A percentile compares a stretch with the other conserved stretches of the same genome.
Conservation (phyloP, 805 yeast genomes). For the Suhomyces kilbournensis region DNA sequence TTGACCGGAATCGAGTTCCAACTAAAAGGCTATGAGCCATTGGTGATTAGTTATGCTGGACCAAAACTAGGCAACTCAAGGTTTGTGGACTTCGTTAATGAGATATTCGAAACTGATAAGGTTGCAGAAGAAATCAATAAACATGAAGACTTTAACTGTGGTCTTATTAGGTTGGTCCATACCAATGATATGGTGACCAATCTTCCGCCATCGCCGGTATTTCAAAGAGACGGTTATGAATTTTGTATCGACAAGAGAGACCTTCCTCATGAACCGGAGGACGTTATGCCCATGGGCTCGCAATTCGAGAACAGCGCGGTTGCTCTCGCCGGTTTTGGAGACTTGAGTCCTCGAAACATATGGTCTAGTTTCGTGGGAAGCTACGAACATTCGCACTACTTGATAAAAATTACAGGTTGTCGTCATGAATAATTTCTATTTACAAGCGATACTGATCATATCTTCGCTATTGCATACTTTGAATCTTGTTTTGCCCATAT, state of each 20-base stretch:
- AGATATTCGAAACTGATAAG: conserved; percentile 38
- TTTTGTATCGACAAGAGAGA: conserved; percentile 40
- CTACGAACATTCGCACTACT: conserved; percentile 32
- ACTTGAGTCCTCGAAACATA: conserved; percentile 3
- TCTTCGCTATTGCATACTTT: conserved; percentile 50
- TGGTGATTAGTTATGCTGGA: conserved; percentile 58
- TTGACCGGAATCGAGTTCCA: conserved; percentile 62
- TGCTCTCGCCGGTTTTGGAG: background rate
- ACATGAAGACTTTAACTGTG: conserved; percentile 25
- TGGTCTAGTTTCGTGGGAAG: conserved; percentile 23
- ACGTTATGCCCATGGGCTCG: conserved; percentile 1
- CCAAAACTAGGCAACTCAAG: conserved; percentile 61
- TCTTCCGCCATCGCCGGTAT: conserved; percentile 52
- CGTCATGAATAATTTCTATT: conserved; percentile 3
- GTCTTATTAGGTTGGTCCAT: conserved; percentile 57
- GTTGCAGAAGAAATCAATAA: conserved; percentile 20
- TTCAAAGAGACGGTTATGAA: conserved; percentile 50
- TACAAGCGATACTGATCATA: conserved; percentile 43
- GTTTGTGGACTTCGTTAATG: conserved; percentile 52
- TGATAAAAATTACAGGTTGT: conserved; percentile 31
- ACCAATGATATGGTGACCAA: conserved; percentile 56
- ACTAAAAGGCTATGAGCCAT: conserved; percentile 51
- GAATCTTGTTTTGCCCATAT: conserved; percentile 51
- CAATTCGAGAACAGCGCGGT: background rate
- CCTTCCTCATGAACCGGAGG: conserved; percentile 32